Evolutionary conservation across 495 filamentous ascomycete genomes (phyloP), one percentile per base, ranked within the genome.

Genomic region (Penicillium manginii): DNA sequence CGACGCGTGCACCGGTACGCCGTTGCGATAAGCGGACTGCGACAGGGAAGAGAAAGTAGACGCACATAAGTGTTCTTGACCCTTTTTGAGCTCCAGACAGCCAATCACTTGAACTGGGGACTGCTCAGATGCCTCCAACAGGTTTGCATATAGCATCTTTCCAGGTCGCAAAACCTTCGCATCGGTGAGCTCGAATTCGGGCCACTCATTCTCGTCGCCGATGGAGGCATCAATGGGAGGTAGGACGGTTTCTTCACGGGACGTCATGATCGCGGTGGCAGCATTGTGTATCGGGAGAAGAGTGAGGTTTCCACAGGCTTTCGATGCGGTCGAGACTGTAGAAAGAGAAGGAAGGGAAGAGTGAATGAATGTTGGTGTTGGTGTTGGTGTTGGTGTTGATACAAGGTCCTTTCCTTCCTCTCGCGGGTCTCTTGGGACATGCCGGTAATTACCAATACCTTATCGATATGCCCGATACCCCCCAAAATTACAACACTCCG

Each of bases 201-300:
- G 78, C 83, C 83, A 86, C 60, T 85, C 78, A 69, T 87, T 85
- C 69, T 84, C 74, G 72, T 84, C 78, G 39, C 68, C 59, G 59
- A 85, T 60, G 55, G 80, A 78, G 57, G 81, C 74, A 73, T 85
- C 73, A 66, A 77, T 75, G 54, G 83, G 76, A 67, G 74, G 70
- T 58, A 88, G 79, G 64, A 87, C 71, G 54, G 72, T 73, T 70
- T 81, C 75, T 75, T 88, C 85, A 60, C 77, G 75, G 57, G 75
- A 73, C 40, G 73, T 80, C 77, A 80, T 80, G 71, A 66, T 71
- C 69, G 55, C 52, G 74, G 62, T 48, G 61, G 66, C 62, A 63
- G 68, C 73, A 73, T 76, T 60, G 50, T 69, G 67, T 26, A 43
- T 47, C 26, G 45, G 58, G 33, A 22, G 33, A 19, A 32, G 52